These are phyloP conservation scores for Senecio squalidus DNA, from an alignment of 140 eudicot species.

Conservation along the genomic window DNA sequence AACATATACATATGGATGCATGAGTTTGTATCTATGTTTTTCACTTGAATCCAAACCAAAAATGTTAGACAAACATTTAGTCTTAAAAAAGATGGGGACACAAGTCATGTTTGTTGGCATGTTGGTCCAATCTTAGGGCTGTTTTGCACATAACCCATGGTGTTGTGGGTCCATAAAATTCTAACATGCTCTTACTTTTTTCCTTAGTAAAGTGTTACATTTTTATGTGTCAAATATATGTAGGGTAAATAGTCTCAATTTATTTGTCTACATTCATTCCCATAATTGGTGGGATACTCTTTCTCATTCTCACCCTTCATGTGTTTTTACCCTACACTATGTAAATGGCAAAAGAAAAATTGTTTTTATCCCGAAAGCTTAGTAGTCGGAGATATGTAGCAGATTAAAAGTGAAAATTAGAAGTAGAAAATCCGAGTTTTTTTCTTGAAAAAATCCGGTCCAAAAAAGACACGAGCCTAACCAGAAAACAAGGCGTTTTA, in stretches of 20 bases:
- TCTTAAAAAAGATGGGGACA: conserved; percentile 20
- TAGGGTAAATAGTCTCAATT: conserved; percentile 21
- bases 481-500: no score
- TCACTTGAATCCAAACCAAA: conserved; percentile 16
- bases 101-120: conserved; percentile 12
- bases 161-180: conserved; percentile 28
- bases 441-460: no score
- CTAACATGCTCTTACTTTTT: conserved; percentile 10
- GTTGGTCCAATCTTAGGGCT: conserved; percentile 27
- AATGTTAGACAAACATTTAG: conserved; percentile 18
- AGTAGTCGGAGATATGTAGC: no score
- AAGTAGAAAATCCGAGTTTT: no score
- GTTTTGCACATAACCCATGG: conserved; percentile 21
- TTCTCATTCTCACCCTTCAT: conserved; percentile 8
- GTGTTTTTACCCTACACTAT: background rate
- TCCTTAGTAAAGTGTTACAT: conserved; percentile 9
- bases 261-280: conserved; percentile 23
- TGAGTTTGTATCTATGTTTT: background rate
- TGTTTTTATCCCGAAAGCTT: no score
- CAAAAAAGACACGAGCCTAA: no score
- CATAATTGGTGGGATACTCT: conserved; percentile 14
- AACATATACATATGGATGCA: no score
- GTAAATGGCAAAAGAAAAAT: background rate
- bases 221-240: conserved; percentile 22
- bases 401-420: no score